A percentile compares a stretch with the other conserved stretches of the same genome.
These are phyloP conservation scores for Curvularia hawaiiensis DNA, from an alignment of 2,329 filamentous ascomycete species.

Conservation along the genomic window DNA sequence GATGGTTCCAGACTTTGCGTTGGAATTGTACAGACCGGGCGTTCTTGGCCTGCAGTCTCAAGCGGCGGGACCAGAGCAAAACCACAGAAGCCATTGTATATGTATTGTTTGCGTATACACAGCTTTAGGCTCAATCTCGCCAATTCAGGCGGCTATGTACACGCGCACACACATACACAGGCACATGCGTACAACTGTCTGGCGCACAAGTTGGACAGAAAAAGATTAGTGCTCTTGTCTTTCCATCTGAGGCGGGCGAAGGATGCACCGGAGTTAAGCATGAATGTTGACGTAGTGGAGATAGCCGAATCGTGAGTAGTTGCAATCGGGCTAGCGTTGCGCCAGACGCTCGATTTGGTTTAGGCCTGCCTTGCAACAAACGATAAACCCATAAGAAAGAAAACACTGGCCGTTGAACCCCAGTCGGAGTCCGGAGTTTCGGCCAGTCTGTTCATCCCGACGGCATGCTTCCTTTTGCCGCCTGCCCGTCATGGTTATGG, in stretches of 20 bases:
- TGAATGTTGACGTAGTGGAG: neutral
- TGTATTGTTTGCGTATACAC: constrained; percentile 13
- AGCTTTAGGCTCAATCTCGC: neutral
- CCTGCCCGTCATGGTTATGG: neutral
- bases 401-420: neutral
- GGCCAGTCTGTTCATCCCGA: neutral
- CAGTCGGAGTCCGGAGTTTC: neutral
- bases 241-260: neutral
- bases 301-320: neutral
- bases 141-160: neutral
- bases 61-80: constrained; percentile 7
- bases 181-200: neutral
- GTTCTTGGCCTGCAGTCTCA: neutral
- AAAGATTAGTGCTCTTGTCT: neutral
- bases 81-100: constrained; percentile 21
- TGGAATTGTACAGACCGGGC: neutral
- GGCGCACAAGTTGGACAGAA: neutral
- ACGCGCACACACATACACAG: neutral
- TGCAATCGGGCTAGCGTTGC: neutral
- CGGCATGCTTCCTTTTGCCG: neutral
- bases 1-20: neutral
- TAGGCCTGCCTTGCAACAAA: neutral
- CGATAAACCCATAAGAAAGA: neutral
- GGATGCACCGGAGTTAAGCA: constrained; percentile 2
- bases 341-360: neutral